phyloP scores from a whole-genome alignment of 176 grass and related monocot species.

The Zea luxurians region DNA sequence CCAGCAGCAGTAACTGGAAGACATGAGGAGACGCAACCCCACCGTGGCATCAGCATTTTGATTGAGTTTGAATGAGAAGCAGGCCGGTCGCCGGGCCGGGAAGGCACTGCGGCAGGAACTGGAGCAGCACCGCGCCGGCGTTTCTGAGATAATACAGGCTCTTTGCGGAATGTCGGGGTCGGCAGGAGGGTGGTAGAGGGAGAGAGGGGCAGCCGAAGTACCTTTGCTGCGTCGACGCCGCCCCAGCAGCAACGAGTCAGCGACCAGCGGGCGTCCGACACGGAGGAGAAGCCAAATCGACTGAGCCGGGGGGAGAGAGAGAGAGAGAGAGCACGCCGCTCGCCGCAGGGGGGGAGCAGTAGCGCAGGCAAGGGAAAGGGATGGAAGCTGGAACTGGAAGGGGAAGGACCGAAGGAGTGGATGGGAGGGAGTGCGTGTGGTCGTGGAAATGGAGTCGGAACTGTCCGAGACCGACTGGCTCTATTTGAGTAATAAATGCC shows the following conservation, averaged over 20 bases:
- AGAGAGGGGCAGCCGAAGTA: background rate
- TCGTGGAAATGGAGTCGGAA: background rate
- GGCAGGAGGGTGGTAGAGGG: background rate
- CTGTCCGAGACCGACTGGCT: slow-evolving; percentile 23
- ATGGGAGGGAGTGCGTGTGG: background rate
- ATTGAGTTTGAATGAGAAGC: slow-evolving; percentile 5
- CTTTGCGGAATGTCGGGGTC: background rate
- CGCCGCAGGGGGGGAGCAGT: background rate
- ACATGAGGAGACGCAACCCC: background rate
- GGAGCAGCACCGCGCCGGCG: background rate
- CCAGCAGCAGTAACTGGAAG: slow-evolving; percentile 29
- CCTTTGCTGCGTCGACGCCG: slow-evolving; percentile 18
- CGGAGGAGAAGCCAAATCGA: background rate
- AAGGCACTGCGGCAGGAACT: background rate
- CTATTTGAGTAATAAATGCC: slow-evolving; percentile 29
- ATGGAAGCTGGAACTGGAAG: background rate
- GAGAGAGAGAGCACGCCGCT: no score
- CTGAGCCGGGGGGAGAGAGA: background rate
- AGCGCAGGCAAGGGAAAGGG: background rate
- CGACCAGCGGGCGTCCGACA: background rate
- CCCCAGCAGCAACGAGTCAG: background rate
- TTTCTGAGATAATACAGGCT: background rate
- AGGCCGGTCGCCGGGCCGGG: background rate
- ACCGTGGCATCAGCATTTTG: background rate
- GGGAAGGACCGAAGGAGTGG: background rate